Evolutionary conservation across 306 rosid genomes (phyloP), one percentile per base, ranked within the genome.

Genomic region (Pyrus betulifolia): DNA sequence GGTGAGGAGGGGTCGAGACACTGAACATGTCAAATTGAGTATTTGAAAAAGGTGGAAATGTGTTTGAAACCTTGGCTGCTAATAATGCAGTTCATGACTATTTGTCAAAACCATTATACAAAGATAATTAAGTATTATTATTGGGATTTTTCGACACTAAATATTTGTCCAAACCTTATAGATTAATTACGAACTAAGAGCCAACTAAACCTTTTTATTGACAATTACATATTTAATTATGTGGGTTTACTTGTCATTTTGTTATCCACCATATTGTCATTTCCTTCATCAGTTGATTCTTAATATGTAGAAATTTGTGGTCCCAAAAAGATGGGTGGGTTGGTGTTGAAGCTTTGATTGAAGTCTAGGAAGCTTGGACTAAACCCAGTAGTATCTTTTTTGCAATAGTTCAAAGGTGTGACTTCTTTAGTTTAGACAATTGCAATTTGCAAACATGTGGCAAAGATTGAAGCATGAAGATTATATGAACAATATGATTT

Each of bases 1-100:
- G 89, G 77, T 78, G 40, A 58, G 75, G 74, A 78, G 38, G 11
- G 69, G 70, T 69, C 57, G 51, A 23, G 75, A 80, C 89, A 78
- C 73, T 21, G 33, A 71, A 74, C 22, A 44, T 40, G 79, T 25
- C 59, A 68, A 66, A 62, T 78, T 49, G 21, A 38, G 58, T 7
- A 2, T 62, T 79, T 33, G 21, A 22, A 40, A 64, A 64, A 40
- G 42, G 65, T 9, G 2, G 61, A 72, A 23, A 25, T 55, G 55
- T 72, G 74, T 79, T 71, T 10, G 52, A 54, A 38, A 8, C 38
- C 38, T 72, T 42, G 74, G 62, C 67, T 27, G 69, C 35, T 67
- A 42, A 19, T 57, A 8, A 57, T n/a, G 61, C 25, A 19, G 22
- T 13, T 58, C 51, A 46, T 22, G 18, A 73, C 6, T 59, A 33